These are phyloP conservation scores for Cardamine resedifolia DNA, from an alignment of 345 rosid species.

Conservation along the genomic window DNA sequence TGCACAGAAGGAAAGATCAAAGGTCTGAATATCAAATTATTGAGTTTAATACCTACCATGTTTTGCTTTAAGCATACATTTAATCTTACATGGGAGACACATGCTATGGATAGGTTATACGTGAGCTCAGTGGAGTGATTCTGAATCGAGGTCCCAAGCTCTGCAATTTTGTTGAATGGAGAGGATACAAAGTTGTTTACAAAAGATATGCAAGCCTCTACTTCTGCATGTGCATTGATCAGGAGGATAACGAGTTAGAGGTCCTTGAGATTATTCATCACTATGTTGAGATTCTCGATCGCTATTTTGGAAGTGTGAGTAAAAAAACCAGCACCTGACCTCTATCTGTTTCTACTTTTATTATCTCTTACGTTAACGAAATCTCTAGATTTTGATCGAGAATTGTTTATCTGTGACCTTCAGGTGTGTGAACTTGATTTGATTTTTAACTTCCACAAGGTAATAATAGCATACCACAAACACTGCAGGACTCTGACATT, in stretches of 20 bases:
- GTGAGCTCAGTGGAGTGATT: slow-evolving; percentile 88
- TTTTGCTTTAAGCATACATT: background rate
- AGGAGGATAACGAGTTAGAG: slow-evolving; percentile 91
- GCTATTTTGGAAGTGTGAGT: slow-evolving; percentile 97
- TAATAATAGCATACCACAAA: slow-evolving; percentile 29
- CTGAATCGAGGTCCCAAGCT: slow-evolving; percentile 88
- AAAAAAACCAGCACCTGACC: background rate
- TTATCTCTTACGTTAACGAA: background rate
- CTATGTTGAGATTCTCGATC: slow-evolving; percentile 90
- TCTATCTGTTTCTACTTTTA: background rate
- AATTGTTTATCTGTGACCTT: slow-evolving; percentile 10
- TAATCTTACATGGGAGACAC: background rate
- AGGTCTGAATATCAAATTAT: background rate
- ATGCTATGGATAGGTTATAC: slow-evolving; percentile 55
- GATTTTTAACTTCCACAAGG: slow-evolving; percentile 98
- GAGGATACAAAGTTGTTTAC: slow-evolving; percentile 88
- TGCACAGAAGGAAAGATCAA: slow-evolving; percentile 87
- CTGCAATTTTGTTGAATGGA: slow-evolving; percentile 94
- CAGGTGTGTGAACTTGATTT: slow-evolving; percentile 96
- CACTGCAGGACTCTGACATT: background rate
- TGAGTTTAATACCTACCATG: background rate
- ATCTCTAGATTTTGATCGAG: slow-evolving; percentile 7
- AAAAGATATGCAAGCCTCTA: slow-evolving; percentile 96
- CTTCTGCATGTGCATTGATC: slow-evolving; percentile 97
- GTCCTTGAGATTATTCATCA: slow-evolving; percentile 90